Base-by-base conservation (phyloP, 345 rosid genomes). In the Salix dunnii region DNA sequence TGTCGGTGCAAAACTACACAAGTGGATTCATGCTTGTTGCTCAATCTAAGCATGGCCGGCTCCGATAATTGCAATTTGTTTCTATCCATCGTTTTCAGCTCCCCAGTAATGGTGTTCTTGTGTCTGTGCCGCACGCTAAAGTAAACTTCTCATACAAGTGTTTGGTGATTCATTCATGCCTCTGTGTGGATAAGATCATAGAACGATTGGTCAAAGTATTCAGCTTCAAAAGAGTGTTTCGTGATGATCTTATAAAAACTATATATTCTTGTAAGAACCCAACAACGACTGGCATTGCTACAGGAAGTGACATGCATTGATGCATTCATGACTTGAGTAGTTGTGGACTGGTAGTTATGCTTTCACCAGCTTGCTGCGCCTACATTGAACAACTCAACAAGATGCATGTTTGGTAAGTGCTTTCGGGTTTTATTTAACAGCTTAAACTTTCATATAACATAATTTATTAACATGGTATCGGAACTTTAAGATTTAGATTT, bases 331-430 rank as follows among this genome's bases (percentile, higher is more conserved):
- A 68, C 0, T 2, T 10, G 3, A 73, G 68, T 82, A 79, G 79
- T 71, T 71, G 79, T 65, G 33, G 86, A 80, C 77, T 74, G 85
- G 81, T 79, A 77, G 87, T 71, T 84, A 43, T 60, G 70, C 66
- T 38, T n/a, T n/a, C n/a, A n/a, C n/a, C n/a, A n/a, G n/a, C n/a
- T n/a, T n/a, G n/a, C n/a, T n/a, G n/a, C n/a, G n/a, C n/a, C n/a
- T n/a, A n/a, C n/a, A n/a, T n/a, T 38, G 68, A 60, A 68, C 68
- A 27, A 62, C 53, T 16, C 9, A 40, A 61, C 28, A 33, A 33
- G 36, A 33, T 35, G 61, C 27, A 43, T 27, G 36, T 21, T 31
- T 31, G 28, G 40, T n/a, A 25, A 48, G 16, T n/a, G 10, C n/a
- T n/a, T n/a, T n/a, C n/a, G n/a, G n/a, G n/a, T 31, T 31, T 33